These are phyloP conservation scores for Dendrobium chrysotoxum DNA, from an alignment of 106 monocot genomes.

Conservation along the genomic window DNA sequence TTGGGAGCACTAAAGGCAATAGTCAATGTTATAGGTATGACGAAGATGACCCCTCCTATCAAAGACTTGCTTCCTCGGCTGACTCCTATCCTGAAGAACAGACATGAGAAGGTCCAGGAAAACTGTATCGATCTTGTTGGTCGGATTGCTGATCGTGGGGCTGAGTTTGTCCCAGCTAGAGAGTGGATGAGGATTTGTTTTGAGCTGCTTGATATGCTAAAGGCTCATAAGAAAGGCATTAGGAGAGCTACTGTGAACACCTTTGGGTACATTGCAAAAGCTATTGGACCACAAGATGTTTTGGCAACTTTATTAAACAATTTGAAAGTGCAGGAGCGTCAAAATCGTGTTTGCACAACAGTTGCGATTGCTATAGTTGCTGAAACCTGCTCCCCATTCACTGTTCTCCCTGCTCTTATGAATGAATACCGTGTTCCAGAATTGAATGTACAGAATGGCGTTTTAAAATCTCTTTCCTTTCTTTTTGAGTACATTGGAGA, in stretches of 20 bases:
- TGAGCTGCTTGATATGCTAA: conserved; percentile 97
- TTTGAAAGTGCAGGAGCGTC: conserved; percentile 93
- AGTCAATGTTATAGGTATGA: conserved; percentile 99
- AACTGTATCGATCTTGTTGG: conserved; percentile 99
- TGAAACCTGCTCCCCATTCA: conserved; percentile 97
- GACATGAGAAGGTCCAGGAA: conserved; percentile 98
- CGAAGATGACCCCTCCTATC: conserved; percentile 98
- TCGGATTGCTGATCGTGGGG: conserved; percentile 97
- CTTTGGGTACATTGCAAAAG: conserved; percentile 99
- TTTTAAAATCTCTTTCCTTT: conserved; percentile 92
- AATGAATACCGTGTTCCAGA: conserved; percentile 97
- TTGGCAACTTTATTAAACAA: conserved; percentile 92
- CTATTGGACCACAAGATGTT: conserved; percentile 99
- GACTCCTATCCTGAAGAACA: conserved; percentile 92
- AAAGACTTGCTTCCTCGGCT: conserved; percentile 93
- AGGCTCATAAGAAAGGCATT: conserved; percentile 98
- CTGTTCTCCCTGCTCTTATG: conserved; percentile 94
- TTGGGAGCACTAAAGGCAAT: conserved; percentile 93
- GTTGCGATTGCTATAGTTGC: conserved; percentile 97
- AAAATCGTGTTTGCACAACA: conserved; percentile 96
- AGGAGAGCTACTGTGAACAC: conserved; percentile 96
- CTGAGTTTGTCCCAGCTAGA: conserved; percentile 97
- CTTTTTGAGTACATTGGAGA: conserved; percentile 99
- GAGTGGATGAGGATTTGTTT: conserved; percentile 99
- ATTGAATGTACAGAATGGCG: conserved; percentile 92